Conservation (phyloP, 176 grass and related monocot genomes). For the Cenchrus americanus region DNA sequence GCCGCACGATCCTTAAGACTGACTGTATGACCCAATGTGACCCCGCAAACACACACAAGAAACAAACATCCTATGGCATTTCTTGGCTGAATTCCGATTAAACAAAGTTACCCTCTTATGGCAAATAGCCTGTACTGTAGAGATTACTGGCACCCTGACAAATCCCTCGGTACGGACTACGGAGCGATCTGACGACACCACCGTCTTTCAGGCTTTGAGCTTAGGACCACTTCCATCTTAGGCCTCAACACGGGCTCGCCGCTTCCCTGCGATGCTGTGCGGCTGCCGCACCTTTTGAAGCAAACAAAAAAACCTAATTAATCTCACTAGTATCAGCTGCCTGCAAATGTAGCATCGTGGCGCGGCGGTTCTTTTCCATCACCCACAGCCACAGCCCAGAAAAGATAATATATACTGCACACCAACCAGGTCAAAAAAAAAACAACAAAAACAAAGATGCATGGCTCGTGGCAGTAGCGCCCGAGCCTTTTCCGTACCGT, state of each 20-base stretch:
- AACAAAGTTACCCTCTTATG: neutral
- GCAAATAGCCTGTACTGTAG: neutral
- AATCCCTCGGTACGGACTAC: neutral
- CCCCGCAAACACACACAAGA: no score
- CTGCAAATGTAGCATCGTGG: conserved; percentile 31
- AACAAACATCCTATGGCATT: neutral
- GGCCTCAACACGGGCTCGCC: conserved; percentile 3
- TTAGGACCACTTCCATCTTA: conserved; percentile 9
- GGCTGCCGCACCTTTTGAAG: conserved; percentile 5
- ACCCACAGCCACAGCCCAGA: neutral
- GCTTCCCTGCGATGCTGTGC: neutral
- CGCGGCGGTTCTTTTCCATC: neutral
- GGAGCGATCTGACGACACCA: neutral
- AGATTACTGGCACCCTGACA: neutral
- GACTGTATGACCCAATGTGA: neutral
- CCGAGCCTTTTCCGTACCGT: conserved; percentile 50
- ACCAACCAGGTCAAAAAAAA: conserved; percentile 50
- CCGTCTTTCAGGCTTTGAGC: neutral
- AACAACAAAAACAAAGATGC: conserved; percentile 3
- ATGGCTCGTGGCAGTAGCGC: neutral
- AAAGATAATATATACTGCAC: neutral
- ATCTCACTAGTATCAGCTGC: conserved; percentile 13
- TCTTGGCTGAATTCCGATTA: neutral
- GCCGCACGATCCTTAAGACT: neutral
- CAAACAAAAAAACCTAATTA: conserved; percentile 2